Evolutionary conservation across 1,284 basidiomycete genomes (phyloP).

Genomic region (Tetrapyrgos nigripes): DNA sequence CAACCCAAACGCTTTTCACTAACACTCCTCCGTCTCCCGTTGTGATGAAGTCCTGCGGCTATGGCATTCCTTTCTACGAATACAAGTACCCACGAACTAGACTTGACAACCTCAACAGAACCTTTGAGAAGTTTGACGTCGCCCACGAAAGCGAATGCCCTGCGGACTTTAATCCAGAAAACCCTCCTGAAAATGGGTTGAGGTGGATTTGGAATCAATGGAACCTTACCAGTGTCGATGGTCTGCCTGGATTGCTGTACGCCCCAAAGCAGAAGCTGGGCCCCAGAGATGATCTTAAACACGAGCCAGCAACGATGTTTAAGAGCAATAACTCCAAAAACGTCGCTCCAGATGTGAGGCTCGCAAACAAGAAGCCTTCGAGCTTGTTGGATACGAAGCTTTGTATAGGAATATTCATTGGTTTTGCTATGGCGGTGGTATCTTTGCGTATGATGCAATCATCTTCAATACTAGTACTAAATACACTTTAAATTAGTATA

Average conservation of each 20-base stretch:
- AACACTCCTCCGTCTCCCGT: no score
- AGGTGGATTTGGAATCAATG: conserved; percentile 50
- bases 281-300: neutral
- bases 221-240: conserved; percentile 58
- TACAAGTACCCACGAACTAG: conserved; percentile 48
- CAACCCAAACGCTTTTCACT: neutral
- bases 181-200: conserved; percentile 38
- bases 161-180: conserved; percentile 23
- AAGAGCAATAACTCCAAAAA: no score
- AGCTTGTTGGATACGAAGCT: no score
- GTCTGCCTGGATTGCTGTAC: conserved; percentile 40
- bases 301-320: neutral
- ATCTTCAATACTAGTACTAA: no score
- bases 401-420: no score
- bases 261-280: neutral
- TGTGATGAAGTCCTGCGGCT: conserved; percentile 62
- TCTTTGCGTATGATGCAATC: no score
- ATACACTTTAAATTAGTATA: no score
- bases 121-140: conserved; percentile 34
- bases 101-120: neutral
- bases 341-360: no score
- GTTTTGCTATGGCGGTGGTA: no score
- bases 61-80: conserved; percentile 54
- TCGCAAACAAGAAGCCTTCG: no score
- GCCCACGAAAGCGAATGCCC: conserved; percentile 34